Percentiles rank a stretch among this genome's conserved stretches.
phyloP scores from a whole-genome alignment of 2,329 filamentous ascomycete species.

The Parascedosporium putredinis region DNA sequence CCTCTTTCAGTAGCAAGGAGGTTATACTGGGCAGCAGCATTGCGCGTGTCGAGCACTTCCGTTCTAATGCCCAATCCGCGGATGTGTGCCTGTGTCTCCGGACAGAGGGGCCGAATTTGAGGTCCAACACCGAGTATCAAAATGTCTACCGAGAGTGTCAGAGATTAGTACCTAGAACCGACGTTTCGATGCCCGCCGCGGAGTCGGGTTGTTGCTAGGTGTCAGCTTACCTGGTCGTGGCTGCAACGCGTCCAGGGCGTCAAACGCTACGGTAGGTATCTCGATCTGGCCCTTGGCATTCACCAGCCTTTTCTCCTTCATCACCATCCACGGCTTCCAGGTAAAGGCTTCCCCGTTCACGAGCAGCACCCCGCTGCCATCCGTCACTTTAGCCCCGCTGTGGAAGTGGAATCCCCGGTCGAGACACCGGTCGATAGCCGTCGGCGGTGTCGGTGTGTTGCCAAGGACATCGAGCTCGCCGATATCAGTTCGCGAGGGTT shows the following conservation, averaged over 20 bases:
- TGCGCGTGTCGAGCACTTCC: slow-evolving; percentile 84
- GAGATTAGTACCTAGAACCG: not conserved
- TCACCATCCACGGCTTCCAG: slow-evolving; percentile 71
- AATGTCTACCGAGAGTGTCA: slow-evolving; percentile 49
- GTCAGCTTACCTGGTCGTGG: slow-evolving; percentile 77
- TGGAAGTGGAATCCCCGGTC: slow-evolving; percentile 78
- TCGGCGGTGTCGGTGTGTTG: slow-evolving; percentile 65
- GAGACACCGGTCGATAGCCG: slow-evolving; percentile 72
- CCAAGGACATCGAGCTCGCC: slow-evolving; percentile 67
- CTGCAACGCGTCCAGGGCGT: slow-evolving; percentile 67
- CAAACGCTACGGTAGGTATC: slow-evolving; percentile 59
- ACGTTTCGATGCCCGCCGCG: no score
- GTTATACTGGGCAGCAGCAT: slow-evolving; percentile 92
- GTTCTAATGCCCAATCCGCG: slow-evolving; percentile 72
- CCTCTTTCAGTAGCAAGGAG: slow-evolving; percentile 89
- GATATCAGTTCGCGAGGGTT: slow-evolving; percentile 50
- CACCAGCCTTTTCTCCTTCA: slow-evolving; percentile 38
- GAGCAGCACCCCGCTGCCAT: slow-evolving; percentile 64
- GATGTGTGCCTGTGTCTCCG: slow-evolving; percentile 60
- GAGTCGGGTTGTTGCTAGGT: no score
- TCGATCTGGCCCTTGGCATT: slow-evolving; percentile 79
- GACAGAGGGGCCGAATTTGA: slow-evolving; percentile 64
- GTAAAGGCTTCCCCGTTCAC: slow-evolving; percentile 78
- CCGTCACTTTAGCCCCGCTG: slow-evolving; percentile 61
- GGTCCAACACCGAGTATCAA: slow-evolving; percentile 81